Base-by-base conservation (phyloP, 2,329 filamentous ascomycete species). In the Xylaria sp. region DNA sequence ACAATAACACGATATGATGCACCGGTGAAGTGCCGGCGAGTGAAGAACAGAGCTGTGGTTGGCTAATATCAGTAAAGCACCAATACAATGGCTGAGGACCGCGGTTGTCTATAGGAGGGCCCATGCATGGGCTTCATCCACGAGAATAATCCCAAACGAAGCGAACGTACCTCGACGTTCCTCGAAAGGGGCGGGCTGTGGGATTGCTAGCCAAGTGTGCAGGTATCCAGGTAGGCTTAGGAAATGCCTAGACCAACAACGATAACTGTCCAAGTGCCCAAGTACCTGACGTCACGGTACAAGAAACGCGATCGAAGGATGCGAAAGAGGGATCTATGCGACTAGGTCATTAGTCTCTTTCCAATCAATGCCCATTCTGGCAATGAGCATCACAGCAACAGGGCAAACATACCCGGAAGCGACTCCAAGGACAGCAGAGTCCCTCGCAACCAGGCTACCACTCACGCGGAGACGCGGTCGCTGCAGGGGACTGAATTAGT, bases 401-500 rank as follows among this genome's bases (percentile, higher is more conserved):
- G 29, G 19, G 24, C 26, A 20, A 54, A n/a, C 49, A 38, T 55
- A 58, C 52, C 29, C 43, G 11, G 24, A 39, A 45, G 24, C 18
- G 45, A 44, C 26, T 44, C 21, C 20, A 13, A 40, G 26, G n/a
- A 7, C 29, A 43, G 7, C 41, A 29, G 17, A 21, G 42, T 29
- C 48, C 48, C 48, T 39, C 26, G 26, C 48, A 21, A 22, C 18
- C 41, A 13, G 29, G 39, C 24, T 17, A 48, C 44, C 42, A 47
- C 44, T 37, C 44, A 60, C 45, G 7, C 21, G 21, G 21, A 13
- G 50, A 56, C 52, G 50, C 44, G 52, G 48, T 40, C 19, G 38
- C 43, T 48, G 18, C 19, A 44, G 40, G 44, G 44, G 20, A 54
- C 8, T 11, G 43, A 16, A 42, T 44, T 34, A 24, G 29, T 18